Evolutionary conservation across 352 stramenopile species (phyloP), one percentile per base, ranked within the genome.

Genomic region (Globisporangium echinulatum): DNA sequence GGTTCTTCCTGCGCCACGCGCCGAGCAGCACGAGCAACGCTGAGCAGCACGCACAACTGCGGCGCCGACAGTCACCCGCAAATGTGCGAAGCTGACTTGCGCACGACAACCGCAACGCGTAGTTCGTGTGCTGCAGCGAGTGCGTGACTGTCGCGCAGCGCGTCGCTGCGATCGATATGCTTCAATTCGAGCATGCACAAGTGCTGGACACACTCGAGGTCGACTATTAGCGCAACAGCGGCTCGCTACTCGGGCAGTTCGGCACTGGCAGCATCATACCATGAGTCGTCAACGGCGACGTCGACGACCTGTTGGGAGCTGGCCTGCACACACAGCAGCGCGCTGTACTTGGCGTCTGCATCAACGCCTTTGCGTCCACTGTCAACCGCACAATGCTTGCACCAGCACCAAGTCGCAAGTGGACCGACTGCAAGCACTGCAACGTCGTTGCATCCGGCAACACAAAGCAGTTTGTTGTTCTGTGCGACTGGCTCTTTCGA

Each of bases 141-240:
- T 86, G 77, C 54, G 66, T 84, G 11, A 75, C 70, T 33, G 7
- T 54, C 7, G 53, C 66, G n/a, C 63, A 82, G 52, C 68, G 77
- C 17, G 52, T 76, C 5, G 54, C 57, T 5, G 61, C 63, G 4
- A 56, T 86, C 44, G 61, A 70, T 51, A 62, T 81, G 49, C 59
- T 86, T 38, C 59, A 84, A 5, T 73, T 72, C 38, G 65, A 64
- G 11, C 61, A 81, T 0, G 71, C 68, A 43, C 58, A 62, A 6
- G 58, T 79, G 51, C 49, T 86, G 4, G 70, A 82, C 37, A 69
- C 68, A 44, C 52, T 62, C 7, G 40, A 68, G 5, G 58, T 81
- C 25, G 67, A 61, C 0, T 88, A 82, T 42, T 88, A 73, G 78
- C 69, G 86, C 43, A 72, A 85, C 56, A 79, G 78, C 54, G 74